Conservation (phyloP, 2,329 filamentous ascomycete genomes). For the Ophiocordyceps camponoti-saundersi region DNA sequence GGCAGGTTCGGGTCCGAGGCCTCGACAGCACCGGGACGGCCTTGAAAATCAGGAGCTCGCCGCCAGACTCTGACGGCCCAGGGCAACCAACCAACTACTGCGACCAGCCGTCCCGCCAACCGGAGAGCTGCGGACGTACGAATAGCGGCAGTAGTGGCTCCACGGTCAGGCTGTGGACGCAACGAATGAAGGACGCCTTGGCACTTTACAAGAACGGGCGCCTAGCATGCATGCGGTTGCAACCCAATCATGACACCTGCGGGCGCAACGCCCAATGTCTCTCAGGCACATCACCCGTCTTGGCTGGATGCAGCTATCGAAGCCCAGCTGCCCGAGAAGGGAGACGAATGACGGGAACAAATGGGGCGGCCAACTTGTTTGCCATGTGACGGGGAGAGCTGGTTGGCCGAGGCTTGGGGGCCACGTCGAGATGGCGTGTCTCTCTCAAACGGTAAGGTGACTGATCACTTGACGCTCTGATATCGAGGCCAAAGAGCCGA, state of each 20-base stretch:
- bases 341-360: not conserved
- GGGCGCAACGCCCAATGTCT: constrained; percentile 1
- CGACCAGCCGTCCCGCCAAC: too few relatives aligned
- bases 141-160: not conserved
- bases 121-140: not conserved
- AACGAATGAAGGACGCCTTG: not conserved
- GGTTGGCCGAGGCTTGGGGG: not conserved
- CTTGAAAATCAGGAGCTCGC: not conserved
- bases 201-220: constrained; percentile 1
- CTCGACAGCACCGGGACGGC: not conserved
- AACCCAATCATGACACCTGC: constrained; percentile 1
- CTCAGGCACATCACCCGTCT: not conserved
- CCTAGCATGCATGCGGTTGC: constrained; percentile 2
- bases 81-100: too few relatives aligned
- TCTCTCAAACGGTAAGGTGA: not conserved
- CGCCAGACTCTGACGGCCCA: not conserved
- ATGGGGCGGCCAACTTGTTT: not conserved
- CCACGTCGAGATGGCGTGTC: not conserved
- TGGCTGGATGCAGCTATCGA: not conserved
- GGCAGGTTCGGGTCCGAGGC: not conserved
- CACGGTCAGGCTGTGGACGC: not conserved
- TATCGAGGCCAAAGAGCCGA: not conserved
- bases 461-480: not conserved
- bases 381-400: not conserved
- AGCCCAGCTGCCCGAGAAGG: not conserved